These are phyloP conservation scores for Sporothrix pseudoabietina DNA, from an alignment of 2,329 filamentous ascomycete genomes.

Conservation along the genomic window DNA sequence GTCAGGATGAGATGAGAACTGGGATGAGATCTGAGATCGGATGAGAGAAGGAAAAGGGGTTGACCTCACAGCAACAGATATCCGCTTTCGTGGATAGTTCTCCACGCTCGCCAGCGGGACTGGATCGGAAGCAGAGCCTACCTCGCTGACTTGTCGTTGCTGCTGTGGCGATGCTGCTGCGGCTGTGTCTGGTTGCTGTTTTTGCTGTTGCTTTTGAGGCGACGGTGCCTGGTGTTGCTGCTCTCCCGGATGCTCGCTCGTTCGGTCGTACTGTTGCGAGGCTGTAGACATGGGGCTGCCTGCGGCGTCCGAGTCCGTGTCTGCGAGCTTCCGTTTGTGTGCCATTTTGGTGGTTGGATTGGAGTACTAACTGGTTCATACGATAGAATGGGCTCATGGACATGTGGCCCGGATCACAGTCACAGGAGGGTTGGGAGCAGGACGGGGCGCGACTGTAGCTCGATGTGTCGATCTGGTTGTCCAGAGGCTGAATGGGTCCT, in stretches of 20 bases:
- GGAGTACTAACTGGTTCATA: not conserved
- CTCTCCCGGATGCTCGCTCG: not conserved
- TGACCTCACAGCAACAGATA: slow-evolving; percentile 10
- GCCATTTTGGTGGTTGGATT: not conserved
- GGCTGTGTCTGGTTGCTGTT: not conserved
- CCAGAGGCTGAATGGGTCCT: not conserved
- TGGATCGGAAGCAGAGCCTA: not conserved
- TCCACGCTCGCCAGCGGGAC: not conserved
- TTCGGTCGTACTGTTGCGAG: not conserved
- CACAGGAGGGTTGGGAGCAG: not conserved
- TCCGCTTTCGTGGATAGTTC: slow-evolving; percentile 11
- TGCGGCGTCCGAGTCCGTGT: not conserved
- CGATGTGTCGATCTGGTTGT: not conserved
- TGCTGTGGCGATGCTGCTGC: not conserved
- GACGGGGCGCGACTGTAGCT: not conserved
- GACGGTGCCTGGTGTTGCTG: not conserved
- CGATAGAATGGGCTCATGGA: slow-evolving; percentile 8
- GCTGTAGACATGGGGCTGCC: not conserved
- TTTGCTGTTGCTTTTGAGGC: not conserved
- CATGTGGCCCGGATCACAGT: not conserved
- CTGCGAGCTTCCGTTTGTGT: slow-evolving; percentile 24
- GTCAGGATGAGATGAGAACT: not conserved
- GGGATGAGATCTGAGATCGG: not conserved
- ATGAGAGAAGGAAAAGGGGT: not conserved
- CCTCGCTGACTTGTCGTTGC: not conserved